Conservation (phyloP, 805 yeast species). For the Lachancea fermentati region DNA sequence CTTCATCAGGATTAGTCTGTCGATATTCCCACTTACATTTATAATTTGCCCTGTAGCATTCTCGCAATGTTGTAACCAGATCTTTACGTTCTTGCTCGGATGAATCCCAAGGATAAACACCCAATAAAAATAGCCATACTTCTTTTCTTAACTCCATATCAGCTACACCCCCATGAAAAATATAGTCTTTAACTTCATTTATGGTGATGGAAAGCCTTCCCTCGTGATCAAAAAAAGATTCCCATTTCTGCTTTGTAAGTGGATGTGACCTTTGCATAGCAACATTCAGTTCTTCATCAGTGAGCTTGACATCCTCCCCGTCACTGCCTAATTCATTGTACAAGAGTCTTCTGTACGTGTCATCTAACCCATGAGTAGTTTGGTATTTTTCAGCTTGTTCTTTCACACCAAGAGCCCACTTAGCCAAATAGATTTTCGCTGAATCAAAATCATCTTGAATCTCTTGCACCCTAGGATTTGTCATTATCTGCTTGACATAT, state of each 20-base stretch:
- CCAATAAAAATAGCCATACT: constrained; percentile 84
- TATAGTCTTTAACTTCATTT: constrained; percentile 70
- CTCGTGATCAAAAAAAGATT: constrained; percentile 67
- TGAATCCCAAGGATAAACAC: constrained; percentile 86
- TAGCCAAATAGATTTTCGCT: constrained; percentile 86
- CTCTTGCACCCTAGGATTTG: constrained; percentile 71
- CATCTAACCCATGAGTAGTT: constrained; percentile 46
- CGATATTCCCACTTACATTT: constrained; percentile 68
- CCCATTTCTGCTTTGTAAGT: constrained; percentile 64
- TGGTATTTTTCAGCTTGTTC: constrained; percentile 71
- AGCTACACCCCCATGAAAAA: constrained; percentile 86
- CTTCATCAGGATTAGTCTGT: constrained; percentile 23
- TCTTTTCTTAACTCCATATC: constrained; percentile 48
- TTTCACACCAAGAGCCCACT: constrained; percentile 93
- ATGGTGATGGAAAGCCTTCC: constrained; percentile 73
- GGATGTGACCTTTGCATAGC: constrained; percentile 57
- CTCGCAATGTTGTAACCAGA: constrained; percentile 48
- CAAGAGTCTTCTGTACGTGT: constrained; percentile 50
- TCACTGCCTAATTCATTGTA: constrained; percentile 58
- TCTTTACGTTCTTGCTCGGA: constrained; percentile 61
- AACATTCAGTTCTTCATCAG: constrained; percentile 36
- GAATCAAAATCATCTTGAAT: constrained; percentile 87
- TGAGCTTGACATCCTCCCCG: constrained; percentile 25
- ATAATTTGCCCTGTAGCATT: constrained; percentile 53
- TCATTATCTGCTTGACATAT: constrained; percentile 47